These are phyloP conservation scores for Talaromyces sp. DNA, from an alignment of 2,329 filamentous ascomycete genomes.

Conservation along the genomic window DNA sequence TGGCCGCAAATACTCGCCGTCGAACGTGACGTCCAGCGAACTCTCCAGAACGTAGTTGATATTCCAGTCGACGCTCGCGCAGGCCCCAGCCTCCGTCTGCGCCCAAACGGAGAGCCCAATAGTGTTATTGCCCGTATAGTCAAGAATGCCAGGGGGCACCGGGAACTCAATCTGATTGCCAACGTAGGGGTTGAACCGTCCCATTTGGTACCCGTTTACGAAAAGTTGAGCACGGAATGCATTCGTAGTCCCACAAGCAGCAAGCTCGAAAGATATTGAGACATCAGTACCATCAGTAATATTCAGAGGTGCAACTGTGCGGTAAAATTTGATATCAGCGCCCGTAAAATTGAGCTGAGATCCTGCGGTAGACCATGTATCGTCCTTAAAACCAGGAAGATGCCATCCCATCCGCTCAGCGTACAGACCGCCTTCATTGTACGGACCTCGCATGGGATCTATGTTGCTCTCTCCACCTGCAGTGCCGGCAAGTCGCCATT, in stretches of 20 bases:
- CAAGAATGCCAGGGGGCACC: constrained; percentile 56
- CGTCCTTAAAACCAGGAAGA: constrained; percentile 52
- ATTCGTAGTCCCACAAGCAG: background rate
- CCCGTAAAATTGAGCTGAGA: background rate
- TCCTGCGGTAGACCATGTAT: constrained; percentile 35
- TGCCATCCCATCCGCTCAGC: constrained; percentile 56
- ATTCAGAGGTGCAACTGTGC: background rate
- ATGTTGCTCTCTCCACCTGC: constrained; percentile 53
- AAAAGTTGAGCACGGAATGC: constrained; percentile 52
- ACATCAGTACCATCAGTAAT: constrained; percentile 2
- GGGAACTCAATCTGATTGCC: constrained; percentile 60
- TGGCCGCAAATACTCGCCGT: constrained; percentile 49
- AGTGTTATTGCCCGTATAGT: constrained; percentile 58
- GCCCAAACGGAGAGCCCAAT: constrained; percentile 59
- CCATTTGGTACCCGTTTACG: constrained; percentile 64
- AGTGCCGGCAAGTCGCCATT: constrained; percentile 58
- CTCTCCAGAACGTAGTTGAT: constrained; percentile 54
- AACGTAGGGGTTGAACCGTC: constrained; percentile 57
- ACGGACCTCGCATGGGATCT: constrained; percentile 51
- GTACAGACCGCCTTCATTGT: constrained; percentile 56
- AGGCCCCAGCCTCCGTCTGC: constrained; percentile 49
- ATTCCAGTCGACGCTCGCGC: constrained; percentile 53
- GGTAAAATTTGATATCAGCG: constrained; percentile 8
- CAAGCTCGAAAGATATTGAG: constrained; percentile 2
- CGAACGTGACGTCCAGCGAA: constrained; percentile 51